Base-by-base conservation (phyloP, 352 stramenopile genomes). In the Peronosclerospora sorghi region DNA sequence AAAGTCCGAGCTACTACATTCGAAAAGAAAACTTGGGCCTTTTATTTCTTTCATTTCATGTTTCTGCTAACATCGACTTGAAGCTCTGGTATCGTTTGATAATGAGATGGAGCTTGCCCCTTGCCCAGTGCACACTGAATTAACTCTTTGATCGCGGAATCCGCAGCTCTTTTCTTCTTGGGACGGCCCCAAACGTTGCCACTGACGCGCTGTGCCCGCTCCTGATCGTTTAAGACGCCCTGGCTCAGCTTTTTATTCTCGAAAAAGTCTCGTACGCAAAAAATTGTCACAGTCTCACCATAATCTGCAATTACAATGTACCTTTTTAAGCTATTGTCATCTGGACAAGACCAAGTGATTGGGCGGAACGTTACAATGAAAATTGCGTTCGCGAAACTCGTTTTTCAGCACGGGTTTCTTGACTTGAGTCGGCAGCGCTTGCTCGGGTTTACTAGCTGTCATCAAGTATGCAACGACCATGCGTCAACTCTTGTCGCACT, bases 341-440 rank as follows among this genome's bases (percentile, higher is more conserved):
- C 30, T 15, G 3, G 28, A 34, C 2, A 49, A 28, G 15, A 39
- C 39, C 41, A 9, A 39, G n/a, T 34, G 18, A 29, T 15, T 41
- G 8, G 4, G 59, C 75, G 20, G n/a, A n/a, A n/a, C n/a, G n/a
- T n/a, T 70, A 88, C 76, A 88, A 29, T 67, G 41, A 28, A 88
- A 68, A 56, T 84, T 86, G 24, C 51, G 53, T 43, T 88, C 76
- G 43, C 79, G 78, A 59, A 86, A 88, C 38, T 88, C 76, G 45
- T 83, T 77, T 56, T 85, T 88, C 14, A 88, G 52, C 45, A 88
- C 76, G 4, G 34, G 35, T 36, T 67, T 67, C 45, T 56, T 66
- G 19, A 32, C 15, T 14, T 51, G 57, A 12, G n/a, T 1, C 2
- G 27, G 48, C 8, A 60, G 51, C 3, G 38, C 19, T n/a, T n/a